Percentiles rank a stretch among this genome's conserved stretches.
These are phyloP conservation scores for Podaxis carcinomalis DNA, from an alignment of 768 basidiomycete genomes.

Conservation along the genomic window DNA sequence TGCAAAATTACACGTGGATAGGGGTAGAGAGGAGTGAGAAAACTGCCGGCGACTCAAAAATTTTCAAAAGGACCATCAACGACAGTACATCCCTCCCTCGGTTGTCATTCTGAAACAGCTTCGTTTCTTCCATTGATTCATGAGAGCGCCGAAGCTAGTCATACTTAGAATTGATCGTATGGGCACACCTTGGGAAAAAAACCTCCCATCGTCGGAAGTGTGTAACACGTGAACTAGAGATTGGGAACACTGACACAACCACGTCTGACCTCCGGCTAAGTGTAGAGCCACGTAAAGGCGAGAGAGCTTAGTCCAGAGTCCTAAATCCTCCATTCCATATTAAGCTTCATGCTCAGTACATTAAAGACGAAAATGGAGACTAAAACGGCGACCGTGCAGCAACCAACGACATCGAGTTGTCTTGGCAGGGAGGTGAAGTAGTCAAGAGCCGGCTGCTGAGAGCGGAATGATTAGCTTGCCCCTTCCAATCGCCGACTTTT, in stretches of 20 bases:
- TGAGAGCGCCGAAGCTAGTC: not conserved
- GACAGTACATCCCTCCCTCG: not conserved
- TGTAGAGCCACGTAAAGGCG: not conserved
- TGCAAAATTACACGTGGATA: no score
- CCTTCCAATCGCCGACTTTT: no score
- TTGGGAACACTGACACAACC: not conserved
- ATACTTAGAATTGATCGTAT: not conserved
- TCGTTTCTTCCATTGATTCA: not conserved
- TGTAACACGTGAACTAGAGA: not conserved
- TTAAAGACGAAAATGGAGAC: not conserved
- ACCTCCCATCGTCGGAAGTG: not conserved
- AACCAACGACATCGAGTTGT: no score
- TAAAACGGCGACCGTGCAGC: no score
- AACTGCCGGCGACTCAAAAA: no score
- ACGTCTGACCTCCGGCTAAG: not conserved
- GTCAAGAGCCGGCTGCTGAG: no score
- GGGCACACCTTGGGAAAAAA: not conserved
- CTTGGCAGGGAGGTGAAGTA: no score
- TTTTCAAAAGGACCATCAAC: no score
- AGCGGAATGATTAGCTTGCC: no score
- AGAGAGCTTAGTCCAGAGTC: not conserved
- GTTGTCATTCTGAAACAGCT: not conserved
- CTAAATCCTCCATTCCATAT: not conserved
- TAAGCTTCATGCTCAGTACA: not conserved
- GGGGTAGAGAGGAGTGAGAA: no score